Evolutionary conservation across 768 basidiomycete genomes (phyloP).

Genomic region (Suillus alpinus): DNA sequence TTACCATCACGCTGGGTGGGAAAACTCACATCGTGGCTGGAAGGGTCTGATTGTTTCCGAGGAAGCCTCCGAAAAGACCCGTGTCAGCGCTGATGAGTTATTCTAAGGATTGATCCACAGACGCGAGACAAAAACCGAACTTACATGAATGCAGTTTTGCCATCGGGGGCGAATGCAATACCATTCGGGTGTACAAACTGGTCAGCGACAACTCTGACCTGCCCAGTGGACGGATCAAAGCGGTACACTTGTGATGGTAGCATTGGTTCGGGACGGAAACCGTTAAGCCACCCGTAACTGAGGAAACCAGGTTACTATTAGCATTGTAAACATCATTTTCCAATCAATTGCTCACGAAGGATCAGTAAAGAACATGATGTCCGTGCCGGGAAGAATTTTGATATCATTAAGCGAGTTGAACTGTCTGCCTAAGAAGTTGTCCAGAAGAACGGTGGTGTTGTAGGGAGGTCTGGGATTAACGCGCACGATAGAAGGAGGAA

Average conservation of each 20-base stretch:
- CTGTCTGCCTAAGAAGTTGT: slow-evolving; percentile 78
- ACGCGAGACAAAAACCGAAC: background rate
- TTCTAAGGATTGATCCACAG: background rate
- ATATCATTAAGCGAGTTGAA: slow-evolving; percentile 83
- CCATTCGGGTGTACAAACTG: slow-evolving; percentile 38
- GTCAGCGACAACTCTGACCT: slow-evolving; percentile 42
- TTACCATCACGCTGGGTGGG: background rate
- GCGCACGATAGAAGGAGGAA: slow-evolving; percentile 60
- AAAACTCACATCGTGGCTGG: slow-evolving; percentile 25
- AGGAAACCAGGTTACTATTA: slow-evolving; percentile 23
- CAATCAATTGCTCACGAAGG: slow-evolving; percentile 42
- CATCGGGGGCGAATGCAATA: slow-evolving; percentile 33
- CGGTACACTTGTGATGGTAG: slow-evolving; percentile 46
- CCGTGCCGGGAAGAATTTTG: slow-evolving; percentile 64
- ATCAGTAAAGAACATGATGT: slow-evolving; percentile 76
- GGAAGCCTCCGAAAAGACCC: slow-evolving; percentile 14
- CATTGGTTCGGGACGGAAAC: slow-evolving; percentile 37
- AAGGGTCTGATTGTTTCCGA: slow-evolving; percentile 19
- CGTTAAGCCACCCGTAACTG: slow-evolving; percentile 33
- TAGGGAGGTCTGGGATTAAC: slow-evolving; percentile 63
- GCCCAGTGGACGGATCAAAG: slow-evolving; percentile 39
- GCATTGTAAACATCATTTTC: background rate
- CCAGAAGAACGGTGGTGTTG: slow-evolving; percentile 66
- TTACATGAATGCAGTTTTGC: slow-evolving; percentile 29
- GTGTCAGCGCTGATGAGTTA: slow-evolving; percentile 21